Conservation (phyloP, 2,329 filamentous ascomycete genomes). For the Rugonectria rugulosa region DNA sequence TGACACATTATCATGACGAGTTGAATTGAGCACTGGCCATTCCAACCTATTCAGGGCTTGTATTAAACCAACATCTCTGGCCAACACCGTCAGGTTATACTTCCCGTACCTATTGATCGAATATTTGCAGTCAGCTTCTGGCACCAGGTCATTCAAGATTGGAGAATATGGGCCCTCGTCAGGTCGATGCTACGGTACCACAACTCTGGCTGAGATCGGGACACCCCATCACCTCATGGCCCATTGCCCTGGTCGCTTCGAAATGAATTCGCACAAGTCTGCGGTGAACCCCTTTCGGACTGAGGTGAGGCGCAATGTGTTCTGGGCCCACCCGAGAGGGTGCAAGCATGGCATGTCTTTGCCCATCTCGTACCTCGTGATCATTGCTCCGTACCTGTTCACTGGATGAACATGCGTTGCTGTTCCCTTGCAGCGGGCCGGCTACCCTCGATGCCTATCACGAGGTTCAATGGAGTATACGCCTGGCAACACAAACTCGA, state of each 20-base stretch:
- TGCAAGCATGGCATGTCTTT: slow-evolving; percentile 20
- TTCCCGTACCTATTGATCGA: no score
- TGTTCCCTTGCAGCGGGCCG: slow-evolving; percentile 3
- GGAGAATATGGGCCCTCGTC: slow-evolving; percentile 23
- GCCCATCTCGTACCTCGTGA: slow-evolving; percentile 10
- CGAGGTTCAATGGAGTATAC: background rate
- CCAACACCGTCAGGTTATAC: no score
- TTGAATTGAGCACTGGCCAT: no score
- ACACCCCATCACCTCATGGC: slow-evolving; percentile 23
- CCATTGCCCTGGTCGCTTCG: slow-evolving; percentile 9
- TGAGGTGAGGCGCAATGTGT: background rate
- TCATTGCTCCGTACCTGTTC: slow-evolving; percentile 10
- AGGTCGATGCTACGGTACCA: slow-evolving; percentile 26
- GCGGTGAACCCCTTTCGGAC: slow-evolving; percentile 2
- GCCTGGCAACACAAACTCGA: background rate
- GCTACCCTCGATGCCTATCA: slow-evolving; percentile 8
- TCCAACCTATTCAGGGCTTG: no score
- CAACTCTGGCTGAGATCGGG: slow-evolving; percentile 35
- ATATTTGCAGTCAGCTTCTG: slow-evolving; percentile 1
- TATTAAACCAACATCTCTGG: no score
- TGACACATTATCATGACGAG: no score
- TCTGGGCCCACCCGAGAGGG: slow-evolving; percentile 9
- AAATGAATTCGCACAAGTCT: background rate
- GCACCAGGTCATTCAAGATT: slow-evolving; percentile 13
- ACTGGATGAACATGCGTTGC: slow-evolving; percentile 3